Evolutionary conservation across 768 basidiomycete genomes (phyloP).

Genomic region (Lyophyllum atratum): DNA sequence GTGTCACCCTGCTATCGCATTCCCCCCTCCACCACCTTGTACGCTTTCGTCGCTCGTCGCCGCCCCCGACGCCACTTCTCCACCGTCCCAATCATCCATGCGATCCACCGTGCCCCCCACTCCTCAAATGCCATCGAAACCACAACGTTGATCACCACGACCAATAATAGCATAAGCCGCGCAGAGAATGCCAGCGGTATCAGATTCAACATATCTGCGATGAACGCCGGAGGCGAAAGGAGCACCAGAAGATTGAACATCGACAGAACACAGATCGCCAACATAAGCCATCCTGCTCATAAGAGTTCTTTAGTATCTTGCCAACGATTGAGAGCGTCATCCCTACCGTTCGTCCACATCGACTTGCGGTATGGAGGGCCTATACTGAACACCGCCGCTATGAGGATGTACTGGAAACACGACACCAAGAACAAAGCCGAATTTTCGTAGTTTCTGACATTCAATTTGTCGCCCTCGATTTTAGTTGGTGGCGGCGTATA

Average conservation of each 20-base stretch:
- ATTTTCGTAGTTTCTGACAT: conserved; percentile 90
- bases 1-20: conserved; percentile 39
- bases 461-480: conserved; percentile 66
- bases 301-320: background rate
- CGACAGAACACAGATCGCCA: conserved; percentile 67
- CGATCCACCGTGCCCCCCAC: conserved; percentile 65
- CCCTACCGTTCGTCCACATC: conserved; percentile 91
- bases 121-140: conserved; percentile 77
- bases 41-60: conserved; percentile 66
- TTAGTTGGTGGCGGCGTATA: conserved; percentile 67
- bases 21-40: conserved; percentile 83
- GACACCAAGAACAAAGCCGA: conserved; percentile 90
- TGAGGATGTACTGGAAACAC: conserved; percentile 97
- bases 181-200: conserved; percentile 72
- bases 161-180: conserved; percentile 66
- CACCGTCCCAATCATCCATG: conserved; percentile 52
- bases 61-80: conserved; percentile 44
- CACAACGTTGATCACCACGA: conserved; percentile 69
- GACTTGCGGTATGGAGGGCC: conserved; percentile 95
- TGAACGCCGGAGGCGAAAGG: conserved; percentile 61
- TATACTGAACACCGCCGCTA: conserved; percentile 96
- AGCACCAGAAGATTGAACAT: conserved; percentile 78
- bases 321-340: background rate
- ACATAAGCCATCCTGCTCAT: conserved; percentile 74
- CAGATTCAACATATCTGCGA: conserved; percentile 71